These are phyloP conservation scores for Chamaecyparis obtusa DNA, from an alignment of 75 land plant genomes.

Conservation along the genomic window DNA sequence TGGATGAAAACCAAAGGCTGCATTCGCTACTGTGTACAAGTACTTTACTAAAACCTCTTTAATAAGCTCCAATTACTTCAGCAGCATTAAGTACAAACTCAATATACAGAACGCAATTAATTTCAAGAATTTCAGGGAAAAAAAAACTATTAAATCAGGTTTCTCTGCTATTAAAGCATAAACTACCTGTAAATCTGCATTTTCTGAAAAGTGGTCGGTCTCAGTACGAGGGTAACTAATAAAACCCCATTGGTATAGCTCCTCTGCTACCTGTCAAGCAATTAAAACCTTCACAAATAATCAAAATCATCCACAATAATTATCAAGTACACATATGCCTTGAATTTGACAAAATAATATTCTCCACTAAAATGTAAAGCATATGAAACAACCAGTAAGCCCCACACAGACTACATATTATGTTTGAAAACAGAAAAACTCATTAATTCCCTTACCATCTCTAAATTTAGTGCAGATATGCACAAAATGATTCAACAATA, in stretches of 20 bases:
- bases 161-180: not conserved
- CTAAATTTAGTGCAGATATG: not conserved
- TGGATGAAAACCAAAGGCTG: not conserved
- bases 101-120: not conserved
- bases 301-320: not conserved
- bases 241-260: constrained; percentile 91
- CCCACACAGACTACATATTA: not conserved
- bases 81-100: not conserved
- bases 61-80: not conserved
- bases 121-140: not conserved
- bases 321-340: not conserved
- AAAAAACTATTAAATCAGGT: not conserved
- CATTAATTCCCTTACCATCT: not conserved
- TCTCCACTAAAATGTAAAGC: not conserved
- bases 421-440: not conserved
- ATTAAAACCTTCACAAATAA: not conserved
- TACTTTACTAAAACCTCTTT: not conserved
- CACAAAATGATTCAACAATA: not conserved
- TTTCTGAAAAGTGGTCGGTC: constrained; percentile 80
- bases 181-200: constrained; percentile 78
- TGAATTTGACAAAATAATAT: not conserved
- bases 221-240: constrained; percentile 98
- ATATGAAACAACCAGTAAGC: not conserved
- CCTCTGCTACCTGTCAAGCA: constrained; percentile 72
- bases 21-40: not conserved